Percentiles rank a stretch among this genome's conserved stretches.
These are phyloP conservation scores for Wickerhamiella infanticola DNA, from an alignment of 1,139 yeast species.

Conservation along the genomic window DNA sequence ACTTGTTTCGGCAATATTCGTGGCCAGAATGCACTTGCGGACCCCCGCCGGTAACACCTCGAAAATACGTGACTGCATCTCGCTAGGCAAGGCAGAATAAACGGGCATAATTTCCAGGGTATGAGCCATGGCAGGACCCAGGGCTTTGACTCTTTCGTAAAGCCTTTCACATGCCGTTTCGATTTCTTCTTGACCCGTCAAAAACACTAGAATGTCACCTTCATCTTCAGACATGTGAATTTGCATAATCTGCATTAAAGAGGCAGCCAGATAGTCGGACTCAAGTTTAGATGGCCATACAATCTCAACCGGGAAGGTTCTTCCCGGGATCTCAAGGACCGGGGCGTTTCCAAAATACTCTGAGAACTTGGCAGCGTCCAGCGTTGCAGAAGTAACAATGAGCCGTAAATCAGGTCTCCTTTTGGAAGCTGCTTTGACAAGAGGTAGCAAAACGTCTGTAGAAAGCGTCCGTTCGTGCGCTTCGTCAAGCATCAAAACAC, in stretches of 20 bases:
- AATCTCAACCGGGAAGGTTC: conserved; percentile 79
- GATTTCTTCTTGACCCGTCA: conserved; percentile 92
- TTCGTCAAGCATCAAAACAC: conserved; percentile 83
- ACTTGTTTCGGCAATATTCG: conserved; percentile 72
- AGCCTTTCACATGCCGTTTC: conserved; percentile 76
- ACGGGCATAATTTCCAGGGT: conserved; percentile 64
- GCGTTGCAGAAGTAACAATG: conserved; percentile 83
- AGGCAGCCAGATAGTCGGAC: conserved; percentile 75
- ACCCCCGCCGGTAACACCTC: conserved; percentile 60
- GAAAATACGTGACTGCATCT: conserved; percentile 55
- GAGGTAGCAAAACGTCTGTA: conserved; percentile 80
- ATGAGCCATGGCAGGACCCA: conserved; percentile 51
- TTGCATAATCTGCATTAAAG: conserved; percentile 66
- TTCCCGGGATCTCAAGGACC: conserved; percentile 67
- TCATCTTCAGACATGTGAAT: conserved; percentile 69
- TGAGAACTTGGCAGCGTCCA: conserved; percentile 74
- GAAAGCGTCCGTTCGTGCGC: conserved; percentile 94
- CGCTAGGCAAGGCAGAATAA: conserved; percentile 64
- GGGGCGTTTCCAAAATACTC: conserved; percentile 67
- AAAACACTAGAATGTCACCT: conserved; percentile 84
- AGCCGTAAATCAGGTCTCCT: conserved; percentile 62
- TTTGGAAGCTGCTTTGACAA: conserved; percentile 55
- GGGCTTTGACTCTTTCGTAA: conserved; percentile 45
- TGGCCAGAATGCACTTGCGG: conserved; percentile 60
- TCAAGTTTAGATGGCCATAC: conserved; percentile 69